Base-by-base conservation (phyloP, 495 filamentous ascomycete species). In the Letharia columbiana region DNA sequence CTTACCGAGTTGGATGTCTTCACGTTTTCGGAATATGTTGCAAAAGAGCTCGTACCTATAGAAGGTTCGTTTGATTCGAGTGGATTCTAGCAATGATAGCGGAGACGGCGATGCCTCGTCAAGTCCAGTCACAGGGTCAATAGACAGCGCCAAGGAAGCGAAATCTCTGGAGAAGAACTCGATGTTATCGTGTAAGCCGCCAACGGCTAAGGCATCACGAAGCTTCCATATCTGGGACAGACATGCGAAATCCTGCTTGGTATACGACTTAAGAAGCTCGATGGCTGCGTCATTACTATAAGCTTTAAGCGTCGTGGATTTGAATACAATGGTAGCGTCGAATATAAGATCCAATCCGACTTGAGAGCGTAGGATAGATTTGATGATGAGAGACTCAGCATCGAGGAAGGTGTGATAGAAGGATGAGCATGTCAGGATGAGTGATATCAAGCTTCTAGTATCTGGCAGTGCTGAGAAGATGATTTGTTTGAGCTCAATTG, bases 31-130 rank as follows among this genome's bases (percentile, higher is more conserved):
- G 23, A 28, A 28, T 28, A 49, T 17, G 31, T 64, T 64, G 44
- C 62, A 54, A 33, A 13, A 64, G 23, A 52, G 40, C 62, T 64
- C 62, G 31, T 13, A 64, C 11, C 62, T 23, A 64, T 49, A 64
- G 17, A 64, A 52, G 44, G 62, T 45, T 45, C 33, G n/a, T 49
- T 49, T 40, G 39, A 54, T 64, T 2, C 62, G 54, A 13, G 2
- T 39, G 37, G 37, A 20, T 35, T 58, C 54, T 33, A 15, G 12
- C 2, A 17, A 4, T 17, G 54, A 58, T 6, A 39, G 13, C 10
- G 12, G 7, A 33, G 23, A 35, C 20, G 28, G 31, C 3, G 28
- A 58, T 10, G 13, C 18, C 18, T 33, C 28, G 13, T 13, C 12
- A 39, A 39, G 37, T 58, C 17, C 17, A 39, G 31, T 39, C 11